Percentiles rank a stretch among this genome's conserved stretches.
phyloP scores from a whole-genome alignment of 352 stramenopile genomes.

The Pythium rishiriense region DNA sequence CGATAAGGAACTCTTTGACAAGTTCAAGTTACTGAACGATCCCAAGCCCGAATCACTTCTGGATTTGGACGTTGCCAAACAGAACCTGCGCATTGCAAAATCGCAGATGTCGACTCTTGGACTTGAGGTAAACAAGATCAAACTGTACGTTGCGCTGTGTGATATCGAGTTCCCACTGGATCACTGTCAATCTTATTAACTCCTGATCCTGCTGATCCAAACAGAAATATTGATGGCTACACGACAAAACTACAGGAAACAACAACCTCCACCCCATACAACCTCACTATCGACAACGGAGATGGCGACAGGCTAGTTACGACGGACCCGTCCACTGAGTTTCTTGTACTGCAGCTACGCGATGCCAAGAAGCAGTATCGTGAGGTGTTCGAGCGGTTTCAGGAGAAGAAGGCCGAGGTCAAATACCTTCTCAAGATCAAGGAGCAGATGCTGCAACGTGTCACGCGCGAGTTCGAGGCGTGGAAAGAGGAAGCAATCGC shows the following conservation, averaged over 20 bases:
- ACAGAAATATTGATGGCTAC: conserved; percentile 52
- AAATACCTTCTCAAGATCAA: conserved; percentile 59
- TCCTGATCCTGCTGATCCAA: background rate
- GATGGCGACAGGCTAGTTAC: background rate
- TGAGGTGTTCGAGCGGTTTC: conserved; percentile 43
- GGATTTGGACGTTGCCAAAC: conserved; percentile 60
- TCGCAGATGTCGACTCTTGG: conserved; percentile 29
- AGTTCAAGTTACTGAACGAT: conserved; percentile 39
- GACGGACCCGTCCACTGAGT: conserved; percentile 8
- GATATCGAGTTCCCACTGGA: too few species aligned
- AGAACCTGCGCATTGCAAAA: conserved; percentile 56
- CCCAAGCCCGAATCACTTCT: conserved; percentile 46
- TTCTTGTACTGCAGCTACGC: conserved; percentile 50
- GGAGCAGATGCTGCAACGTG: conserved; percentile 58
- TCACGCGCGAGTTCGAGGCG: conserved; percentile 51
- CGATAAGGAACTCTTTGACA: conserved; percentile 62
- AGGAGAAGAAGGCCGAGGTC: conserved; percentile 57
- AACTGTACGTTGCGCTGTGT: conserved; percentile 42
- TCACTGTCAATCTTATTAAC: background rate
- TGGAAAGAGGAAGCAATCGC: conserved; percentile 32
- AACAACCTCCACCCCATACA: conserved; percentile 4
- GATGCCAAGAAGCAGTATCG: conserved; percentile 63
- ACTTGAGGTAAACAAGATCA: conserved; percentile 58
- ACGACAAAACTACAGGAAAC: conserved; percentile 41
- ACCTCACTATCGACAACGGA: background rate